These are phyloP conservation scores for Lodderomyces margitis DNA, from an alignment of 1,139 yeast genomes.

Conservation along the genomic window DNA sequence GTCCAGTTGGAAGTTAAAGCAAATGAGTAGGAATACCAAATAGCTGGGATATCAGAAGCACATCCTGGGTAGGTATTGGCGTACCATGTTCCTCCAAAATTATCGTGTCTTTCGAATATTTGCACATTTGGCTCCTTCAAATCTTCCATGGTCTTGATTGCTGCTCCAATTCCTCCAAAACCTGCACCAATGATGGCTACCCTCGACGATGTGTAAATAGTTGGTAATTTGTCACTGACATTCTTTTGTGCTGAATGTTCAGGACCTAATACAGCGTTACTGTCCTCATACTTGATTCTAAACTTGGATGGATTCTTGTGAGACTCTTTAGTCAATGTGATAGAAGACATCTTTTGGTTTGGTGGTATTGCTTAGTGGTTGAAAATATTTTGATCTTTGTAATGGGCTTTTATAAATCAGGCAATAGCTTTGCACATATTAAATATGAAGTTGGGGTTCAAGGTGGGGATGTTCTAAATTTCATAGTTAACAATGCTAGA, in stretches of 20 bases:
- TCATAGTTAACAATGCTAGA: no score
- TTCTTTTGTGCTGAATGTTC: conserved; percentile 2
- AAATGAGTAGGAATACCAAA: conserved; percentile 45
- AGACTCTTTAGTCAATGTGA: conserved; percentile 30
- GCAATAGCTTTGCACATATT: no score
- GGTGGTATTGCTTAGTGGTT: no score
- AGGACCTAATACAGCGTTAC: conserved; percentile 28
- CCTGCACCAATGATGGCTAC: conserved; percentile 51
- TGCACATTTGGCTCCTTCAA: conserved; percentile 34
- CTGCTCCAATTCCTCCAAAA: conserved; percentile 42
- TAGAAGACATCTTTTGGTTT: conserved; percentile 25
- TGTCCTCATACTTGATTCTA: conserved; percentile 30
- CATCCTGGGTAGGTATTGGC: conserved; percentile 56
- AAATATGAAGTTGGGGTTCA: no score
- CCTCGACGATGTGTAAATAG: conserved; percentile 24
- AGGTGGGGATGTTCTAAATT: no score
- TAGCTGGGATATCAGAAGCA: conserved; percentile 51
- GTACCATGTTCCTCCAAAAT: conserved; percentile 57
- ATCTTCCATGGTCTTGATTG: conserved; percentile 29
- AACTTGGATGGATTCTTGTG: conserved; percentile 33
- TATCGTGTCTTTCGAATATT: conserved; percentile 43
- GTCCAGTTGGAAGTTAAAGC: conserved; percentile 46
- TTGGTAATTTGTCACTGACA: conserved; percentile 21
- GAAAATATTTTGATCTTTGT: no score
- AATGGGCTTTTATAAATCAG: no score